A percentile compares a stretch with the other conserved stretches of the same genome.
These are phyloP conservation scores for Phialophora verrucosa DNA, from an alignment of 2,329 filamentous ascomycete species.

Conservation along the genomic window DNA sequence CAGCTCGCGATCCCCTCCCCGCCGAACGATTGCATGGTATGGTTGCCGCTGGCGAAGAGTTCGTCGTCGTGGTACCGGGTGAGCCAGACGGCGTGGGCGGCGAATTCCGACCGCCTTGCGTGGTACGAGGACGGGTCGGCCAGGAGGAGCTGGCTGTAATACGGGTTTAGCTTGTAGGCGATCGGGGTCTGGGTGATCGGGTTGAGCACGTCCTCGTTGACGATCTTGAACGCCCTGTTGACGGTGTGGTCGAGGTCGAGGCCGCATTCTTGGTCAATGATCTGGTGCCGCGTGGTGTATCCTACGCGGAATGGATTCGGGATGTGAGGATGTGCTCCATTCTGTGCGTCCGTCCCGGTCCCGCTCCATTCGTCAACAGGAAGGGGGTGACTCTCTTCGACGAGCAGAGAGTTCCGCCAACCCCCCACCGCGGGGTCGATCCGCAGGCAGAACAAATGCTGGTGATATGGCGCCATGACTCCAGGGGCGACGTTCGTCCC, in stretches of 20 bases:
- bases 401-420: slow-evolving; percentile 46
- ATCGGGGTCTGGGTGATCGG: slow-evolving; percentile 60
- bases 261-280: slow-evolving; percentile 54
- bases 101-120: slow-evolving; percentile 59
- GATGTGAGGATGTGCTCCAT: slow-evolving; percentile 1
- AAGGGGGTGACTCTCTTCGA: slow-evolving; percentile 66
- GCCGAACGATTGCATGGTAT: slow-evolving; percentile 60
- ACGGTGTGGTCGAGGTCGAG: slow-evolving; percentile 54
- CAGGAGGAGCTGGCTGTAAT: slow-evolving; percentile 63
- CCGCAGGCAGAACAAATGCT: slow-evolving; percentile 53
- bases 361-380: slow-evolving; percentile 52
- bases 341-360: too few species aligned
- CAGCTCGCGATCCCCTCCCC: slow-evolving; percentile 55
- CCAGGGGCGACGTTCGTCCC: slow-evolving; percentile 51
- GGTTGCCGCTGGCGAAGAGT: slow-evolving; percentile 60
- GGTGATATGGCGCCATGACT: slow-evolving; percentile 52
- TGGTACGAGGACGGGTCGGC: slow-evolving; percentile 61
- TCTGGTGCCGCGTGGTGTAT: slow-evolving; percentile 56
- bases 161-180: slow-evolving; percentile 62
- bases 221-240: slow-evolving; percentile 63
- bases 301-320: slow-evolving; percentile 60
- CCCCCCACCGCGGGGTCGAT: slow-evolving; percentile 53
- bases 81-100: slow-evolving; percentile 62
- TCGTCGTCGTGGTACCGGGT: slow-evolving; percentile 60
- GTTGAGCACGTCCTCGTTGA: slow-evolving; percentile 60